phyloP scores from a whole-genome alignment of 805 yeast genomes.

The Lipomyces japonicus region DNA sequence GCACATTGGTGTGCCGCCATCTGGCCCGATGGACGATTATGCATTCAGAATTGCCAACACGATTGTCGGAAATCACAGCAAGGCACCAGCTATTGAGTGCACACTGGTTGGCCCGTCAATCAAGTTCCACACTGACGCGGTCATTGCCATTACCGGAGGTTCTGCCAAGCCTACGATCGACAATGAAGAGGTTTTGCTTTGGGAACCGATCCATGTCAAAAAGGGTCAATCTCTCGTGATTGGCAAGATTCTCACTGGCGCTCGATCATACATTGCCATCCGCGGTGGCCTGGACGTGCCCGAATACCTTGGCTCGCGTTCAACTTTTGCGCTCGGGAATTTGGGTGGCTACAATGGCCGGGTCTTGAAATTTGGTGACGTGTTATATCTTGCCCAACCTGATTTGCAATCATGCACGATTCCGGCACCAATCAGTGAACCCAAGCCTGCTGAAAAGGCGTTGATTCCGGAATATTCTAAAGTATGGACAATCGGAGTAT shows the following conservation, averaged over 20 bases:
- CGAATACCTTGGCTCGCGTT: slow-evolving; percentile 91
- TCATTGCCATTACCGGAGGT: slow-evolving; percentile 88
- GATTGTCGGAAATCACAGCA: slow-evolving; percentile 78
- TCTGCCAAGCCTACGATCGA: slow-evolving; percentile 62
- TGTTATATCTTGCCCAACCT: slow-evolving; percentile 79
- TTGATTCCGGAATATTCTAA: slow-evolving; percentile 54
- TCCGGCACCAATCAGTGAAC: slow-evolving; percentile 68
- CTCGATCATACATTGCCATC: slow-evolving; percentile 84
- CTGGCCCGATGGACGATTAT: slow-evolving; percentile 96
- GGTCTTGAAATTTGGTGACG: slow-evolving; percentile 87
- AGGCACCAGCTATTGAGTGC: slow-evolving; percentile 85
- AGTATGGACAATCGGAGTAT: slow-evolving; percentile 84
- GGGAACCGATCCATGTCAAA: slow-evolving; percentile 66
- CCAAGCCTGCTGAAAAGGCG: slow-evolving; percentile 52
- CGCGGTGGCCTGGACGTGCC: slow-evolving; percentile 93
- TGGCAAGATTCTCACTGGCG: slow-evolving; percentile 78
- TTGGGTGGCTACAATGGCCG: slow-evolving; percentile 96
- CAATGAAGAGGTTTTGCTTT: slow-evolving; percentile 54
- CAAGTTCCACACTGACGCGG: slow-evolving; percentile 74
- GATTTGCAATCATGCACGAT: slow-evolving; percentile 60
- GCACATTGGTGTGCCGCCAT: slow-evolving; percentile 96
- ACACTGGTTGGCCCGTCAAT: slow-evolving; percentile 85
- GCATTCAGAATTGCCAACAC: slow-evolving; percentile 86
- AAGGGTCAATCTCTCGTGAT: slow-evolving; percentile 75
- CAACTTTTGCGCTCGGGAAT: slow-evolving; percentile 87